Evolutionary conservation across 306 rosid species (phyloP).

Genomic region (Fragaria vesca): DNA sequence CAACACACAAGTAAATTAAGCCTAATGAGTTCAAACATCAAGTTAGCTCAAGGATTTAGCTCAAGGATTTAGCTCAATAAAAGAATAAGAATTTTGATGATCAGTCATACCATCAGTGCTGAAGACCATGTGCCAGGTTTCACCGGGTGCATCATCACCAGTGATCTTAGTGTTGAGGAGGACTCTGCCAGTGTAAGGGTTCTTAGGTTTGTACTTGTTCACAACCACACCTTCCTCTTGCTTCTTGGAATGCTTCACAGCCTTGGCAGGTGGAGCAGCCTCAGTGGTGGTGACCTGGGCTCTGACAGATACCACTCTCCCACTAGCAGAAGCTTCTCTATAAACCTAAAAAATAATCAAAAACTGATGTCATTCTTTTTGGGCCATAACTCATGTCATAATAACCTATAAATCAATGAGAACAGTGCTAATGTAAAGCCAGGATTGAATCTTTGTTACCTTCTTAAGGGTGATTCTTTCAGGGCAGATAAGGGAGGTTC

Average conservation of each 20-base stretch:
- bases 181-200: conserved; percentile 70
- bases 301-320: conserved; percentile 56
- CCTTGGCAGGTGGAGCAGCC: conserved; percentile 82
- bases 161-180: conserved; percentile 97
- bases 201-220: conserved; percentile 81
- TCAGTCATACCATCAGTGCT: conserved; percentile 72
- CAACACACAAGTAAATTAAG: background rate
- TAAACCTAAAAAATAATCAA: conserved; percentile 41
- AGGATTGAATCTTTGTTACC: conserved; percentile 35
- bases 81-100: background rate
- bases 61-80: background rate
- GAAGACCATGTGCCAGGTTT: conserved; percentile 99
- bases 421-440: background rate
- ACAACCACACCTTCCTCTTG: conserved; percentile 83
- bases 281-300: conserved; percentile 89
- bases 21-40: background rate
- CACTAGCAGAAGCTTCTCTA: conserved; percentile 47
- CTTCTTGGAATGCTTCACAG: conserved; percentile 75
- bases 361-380: conserved; percentile 3
- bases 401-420: background rate
- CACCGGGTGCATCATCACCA: conserved; percentile 98
- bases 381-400: background rate
- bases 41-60: background rate
- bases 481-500: conserved; percentile 49
- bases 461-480: conserved; percentile 61